phyloP scores from a whole-genome alignment of 129 eudicot species.

The Arctium lappa region DNA sequence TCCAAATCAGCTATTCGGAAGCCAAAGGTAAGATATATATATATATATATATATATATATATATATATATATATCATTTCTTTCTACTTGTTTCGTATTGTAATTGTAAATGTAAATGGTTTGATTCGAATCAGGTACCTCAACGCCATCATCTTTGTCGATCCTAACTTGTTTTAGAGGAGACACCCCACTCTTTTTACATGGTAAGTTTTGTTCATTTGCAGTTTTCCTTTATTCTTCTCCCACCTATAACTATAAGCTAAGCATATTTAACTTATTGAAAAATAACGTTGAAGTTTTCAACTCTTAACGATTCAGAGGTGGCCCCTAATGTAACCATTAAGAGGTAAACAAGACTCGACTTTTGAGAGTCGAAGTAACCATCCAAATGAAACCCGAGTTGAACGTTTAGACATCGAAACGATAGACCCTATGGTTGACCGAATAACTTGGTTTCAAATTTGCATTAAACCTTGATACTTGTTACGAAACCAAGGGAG shows the following conservation, averaged over 20 bases:
- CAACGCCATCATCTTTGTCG: conserved; percentile 38
- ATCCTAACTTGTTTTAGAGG: conserved; percentile 60
- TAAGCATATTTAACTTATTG: too few species aligned
- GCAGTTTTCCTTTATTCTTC: neutral
- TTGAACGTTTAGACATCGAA: neutral
- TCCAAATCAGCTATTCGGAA: conserved; percentile 64
- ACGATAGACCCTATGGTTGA: neutral
- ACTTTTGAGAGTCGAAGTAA: too few species aligned
- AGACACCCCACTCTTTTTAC: conserved; percentile 33
- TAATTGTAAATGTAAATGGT: neutral
- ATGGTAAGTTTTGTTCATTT: conserved; percentile 41
- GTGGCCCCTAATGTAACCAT: too few species aligned
- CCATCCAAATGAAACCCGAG: too few species aligned
- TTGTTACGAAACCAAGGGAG: too few species aligned
- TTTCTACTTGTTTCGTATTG: neutral
- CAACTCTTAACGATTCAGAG: too few species aligned
- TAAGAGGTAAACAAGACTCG: too few species aligned
- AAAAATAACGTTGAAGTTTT: too few species aligned
- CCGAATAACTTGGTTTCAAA: neutral
- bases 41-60: too few species aligned
- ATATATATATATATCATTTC: too few species aligned
- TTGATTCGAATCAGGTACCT: conserved; percentile 38
- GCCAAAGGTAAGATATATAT: conserved; percentile 49
- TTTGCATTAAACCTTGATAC: neutral
- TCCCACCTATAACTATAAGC: neutral